These are phyloP conservation scores for Chalciporus sp. DNA, from an alignment of 1,284 basidiomycete genomes.

Conservation along the genomic window DNA sequence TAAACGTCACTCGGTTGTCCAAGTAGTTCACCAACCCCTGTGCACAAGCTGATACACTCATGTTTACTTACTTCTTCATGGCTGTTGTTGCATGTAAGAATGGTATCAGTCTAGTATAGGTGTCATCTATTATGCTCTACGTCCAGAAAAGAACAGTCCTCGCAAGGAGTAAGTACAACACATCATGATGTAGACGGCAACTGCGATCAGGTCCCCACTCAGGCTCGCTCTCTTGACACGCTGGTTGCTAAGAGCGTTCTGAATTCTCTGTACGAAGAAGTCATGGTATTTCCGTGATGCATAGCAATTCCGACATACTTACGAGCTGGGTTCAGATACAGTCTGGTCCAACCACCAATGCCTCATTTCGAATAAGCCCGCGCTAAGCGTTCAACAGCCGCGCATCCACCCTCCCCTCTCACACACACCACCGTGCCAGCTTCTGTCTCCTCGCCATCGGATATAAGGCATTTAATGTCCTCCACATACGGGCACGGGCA, in stretches of 20 bases:
- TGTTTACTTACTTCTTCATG: no score
- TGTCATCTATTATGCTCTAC: neutral
- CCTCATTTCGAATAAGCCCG: slow-evolving; percentile 21
- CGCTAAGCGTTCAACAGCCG: slow-evolving; percentile 49
- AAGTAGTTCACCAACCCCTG: no score
- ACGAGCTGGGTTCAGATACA: no score
- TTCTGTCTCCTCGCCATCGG: slow-evolving; percentile 45
- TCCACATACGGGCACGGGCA: slow-evolving; percentile 64
- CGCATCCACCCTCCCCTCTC: slow-evolving; percentile 55
- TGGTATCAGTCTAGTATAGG: neutral
- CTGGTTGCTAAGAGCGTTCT: neutral
- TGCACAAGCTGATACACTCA: no score
- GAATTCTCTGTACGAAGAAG: neutral
- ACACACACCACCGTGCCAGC: slow-evolving; percentile 56
- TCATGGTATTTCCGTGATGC: neutral
- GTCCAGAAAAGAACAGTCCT: no score
- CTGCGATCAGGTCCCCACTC: no score
- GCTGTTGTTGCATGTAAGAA: neutral
- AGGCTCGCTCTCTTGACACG: no score
- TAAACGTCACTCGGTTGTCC: neutral
- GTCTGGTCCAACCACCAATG: no score
- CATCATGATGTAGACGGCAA: no score
- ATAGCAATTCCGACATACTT: no score
- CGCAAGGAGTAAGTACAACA: no score
- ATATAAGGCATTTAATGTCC: slow-evolving; percentile 61